Evolutionary conservation across 179 eudicot genomes (phyloP).

Genomic region (Gypsophila paniculata): DNA sequence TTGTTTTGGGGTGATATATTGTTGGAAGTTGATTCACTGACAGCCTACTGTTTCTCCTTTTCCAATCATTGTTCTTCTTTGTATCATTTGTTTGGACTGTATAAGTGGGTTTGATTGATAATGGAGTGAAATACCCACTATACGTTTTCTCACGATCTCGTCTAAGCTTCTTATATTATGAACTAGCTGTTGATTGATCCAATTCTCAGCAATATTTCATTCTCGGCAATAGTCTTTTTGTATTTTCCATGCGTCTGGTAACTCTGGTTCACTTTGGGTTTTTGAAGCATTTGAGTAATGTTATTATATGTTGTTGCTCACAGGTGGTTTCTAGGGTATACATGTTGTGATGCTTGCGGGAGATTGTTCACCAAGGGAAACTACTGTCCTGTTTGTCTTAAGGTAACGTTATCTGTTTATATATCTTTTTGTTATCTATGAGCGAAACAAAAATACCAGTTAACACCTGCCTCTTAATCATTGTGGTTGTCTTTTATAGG

Average conservation of each 20-base stretch:
- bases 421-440: neutral
- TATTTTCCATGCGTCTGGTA: neutral
- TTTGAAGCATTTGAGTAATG: neutral
- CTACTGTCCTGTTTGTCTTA: slow-evolving; percentile 91
- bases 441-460: neutral
- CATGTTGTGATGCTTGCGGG: slow-evolving; percentile 99
- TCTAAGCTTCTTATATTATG: neutral
- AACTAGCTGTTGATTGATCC: neutral
- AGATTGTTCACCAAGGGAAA: slow-evolving; percentile 92
- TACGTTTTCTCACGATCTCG: neutral
- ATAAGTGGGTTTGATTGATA: slow-evolving; percentile 26
- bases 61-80: neutral
- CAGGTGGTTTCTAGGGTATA: slow-evolving; percentile 83
- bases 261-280: neutral
- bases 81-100: slow-evolving; percentile 6
- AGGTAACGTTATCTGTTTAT: slow-evolving; percentile 39
- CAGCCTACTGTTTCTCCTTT: neutral
- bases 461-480: neutral
- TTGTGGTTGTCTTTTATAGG: neutral
- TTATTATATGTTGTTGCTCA: neutral
- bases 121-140: neutral
- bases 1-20: neutral
- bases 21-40: neutral
- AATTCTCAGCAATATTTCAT: neutral
- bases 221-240: neutral